phyloP scores from a whole-genome alignment of 2,329 filamentous ascomycete species.

The Neofusicoccum ribis region DNA sequence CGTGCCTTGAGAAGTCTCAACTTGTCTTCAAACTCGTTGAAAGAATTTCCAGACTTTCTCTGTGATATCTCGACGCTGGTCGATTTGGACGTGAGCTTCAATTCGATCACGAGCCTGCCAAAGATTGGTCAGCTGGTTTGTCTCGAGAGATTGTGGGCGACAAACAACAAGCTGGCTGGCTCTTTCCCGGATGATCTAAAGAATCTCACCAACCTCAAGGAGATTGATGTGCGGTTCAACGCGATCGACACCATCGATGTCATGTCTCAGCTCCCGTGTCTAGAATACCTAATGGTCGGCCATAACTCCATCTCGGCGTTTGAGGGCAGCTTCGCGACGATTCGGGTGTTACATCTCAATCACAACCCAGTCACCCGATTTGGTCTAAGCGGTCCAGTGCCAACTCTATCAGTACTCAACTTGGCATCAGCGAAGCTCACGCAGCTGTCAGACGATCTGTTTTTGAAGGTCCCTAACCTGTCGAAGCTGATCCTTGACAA shows the following conservation, averaged over 20 bases:
- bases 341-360: conserved; percentile 84
- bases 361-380: conserved; percentile 96
- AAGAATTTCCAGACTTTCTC: conserved; percentile 80
- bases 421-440: conserved; percentile 89
- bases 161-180: conserved; percentile 85
- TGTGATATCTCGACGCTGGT: conserved; percentile 80
- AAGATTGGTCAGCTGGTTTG: conserved; percentile 76
- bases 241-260: conserved; percentile 84
- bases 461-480: conserved; percentile 82
- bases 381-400: conserved; percentile 73
- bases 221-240: conserved; percentile 95
- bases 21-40: conserved; percentile 89
- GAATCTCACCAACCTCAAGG: conserved; percentile 74
- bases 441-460: conserved; percentile 81
- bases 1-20: conserved; percentile 79
- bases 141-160: conserved; percentile 88
- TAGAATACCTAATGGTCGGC: conserved; percentile 86
- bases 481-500: conserved; percentile 88
- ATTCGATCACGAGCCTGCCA: conserved; percentile 77
- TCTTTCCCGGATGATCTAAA: conserved; percentile 72
- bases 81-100: conserved; percentile 96
- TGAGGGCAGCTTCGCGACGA: conserved; percentile 79
- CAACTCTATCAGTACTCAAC: conserved; percentile 82
- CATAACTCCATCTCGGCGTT: conserved; percentile 93
- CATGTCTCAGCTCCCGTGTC: conserved; percentile 76